A percentile compares a stretch with the other conserved stretches of the same genome.
Evolutionary conservation across 768 basidiomycete species (phyloP).

Genomic region (Pisolithus orientalis): DNA sequence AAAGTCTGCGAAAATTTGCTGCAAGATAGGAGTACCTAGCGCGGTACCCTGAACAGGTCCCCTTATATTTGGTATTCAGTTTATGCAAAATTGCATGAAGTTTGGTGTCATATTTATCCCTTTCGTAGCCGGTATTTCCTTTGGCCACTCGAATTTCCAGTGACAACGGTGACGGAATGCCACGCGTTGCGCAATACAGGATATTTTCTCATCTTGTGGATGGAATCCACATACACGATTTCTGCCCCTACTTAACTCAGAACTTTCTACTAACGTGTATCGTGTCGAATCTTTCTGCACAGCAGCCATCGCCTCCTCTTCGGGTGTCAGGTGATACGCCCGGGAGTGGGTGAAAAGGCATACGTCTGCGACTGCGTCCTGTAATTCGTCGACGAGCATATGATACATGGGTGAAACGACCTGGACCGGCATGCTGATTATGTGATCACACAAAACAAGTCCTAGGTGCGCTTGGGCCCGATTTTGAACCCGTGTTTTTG

Average conservation of each 20-base stretch:
- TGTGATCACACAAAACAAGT: conserved; percentile 78
- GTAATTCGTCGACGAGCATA: conserved; percentile 83
- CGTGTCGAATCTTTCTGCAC: conserved; percentile 35
- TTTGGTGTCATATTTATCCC: too few relatives aligned
- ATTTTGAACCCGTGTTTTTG: conserved; percentile 10
- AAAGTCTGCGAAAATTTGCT: too few relatives aligned
- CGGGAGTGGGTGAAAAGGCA: conserved; percentile 60
- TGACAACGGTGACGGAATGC: too few relatives aligned
- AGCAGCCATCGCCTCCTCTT: conserved; percentile 46
- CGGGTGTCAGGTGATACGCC: conserved; percentile 65
- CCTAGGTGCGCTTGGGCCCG: conserved; percentile 54
- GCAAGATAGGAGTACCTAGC: too few relatives aligned
- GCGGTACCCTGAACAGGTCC: too few relatives aligned
- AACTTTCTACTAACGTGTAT: conserved; percentile 20
- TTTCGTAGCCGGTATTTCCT: too few relatives aligned
- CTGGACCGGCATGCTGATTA: conserved; percentile 95
- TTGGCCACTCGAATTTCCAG: too few relatives aligned
- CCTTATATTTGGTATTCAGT: too few relatives aligned
- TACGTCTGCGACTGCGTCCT: conserved; percentile 62
- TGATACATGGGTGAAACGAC: conserved; percentile 87
- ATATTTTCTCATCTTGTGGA: conserved; percentile 73
- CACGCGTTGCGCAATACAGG: too few relatives aligned
- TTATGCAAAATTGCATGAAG: too few relatives aligned
- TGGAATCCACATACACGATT: conserved; percentile 73
- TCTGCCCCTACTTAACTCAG: conserved; percentile 14